These are phyloP conservation scores for Malania oleifera DNA, from an alignment of 164 flowering plant genomes.

Conservation along the genomic window DNA sequence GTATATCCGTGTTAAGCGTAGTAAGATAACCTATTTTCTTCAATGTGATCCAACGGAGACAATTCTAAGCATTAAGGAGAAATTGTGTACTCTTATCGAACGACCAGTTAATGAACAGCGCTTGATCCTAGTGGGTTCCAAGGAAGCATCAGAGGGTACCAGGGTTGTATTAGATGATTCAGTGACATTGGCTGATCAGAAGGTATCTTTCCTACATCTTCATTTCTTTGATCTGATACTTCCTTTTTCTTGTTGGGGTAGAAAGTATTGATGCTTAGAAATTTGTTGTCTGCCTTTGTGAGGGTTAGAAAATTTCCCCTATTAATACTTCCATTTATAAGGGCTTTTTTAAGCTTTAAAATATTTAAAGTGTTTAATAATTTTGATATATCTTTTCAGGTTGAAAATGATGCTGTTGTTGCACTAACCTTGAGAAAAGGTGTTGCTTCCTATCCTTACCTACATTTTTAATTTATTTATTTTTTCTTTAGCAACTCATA, in stretches of 20 bases:
- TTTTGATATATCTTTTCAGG: conserved; percentile 42
- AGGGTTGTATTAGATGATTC: conserved; percentile 71
- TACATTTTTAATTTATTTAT: not conserved
- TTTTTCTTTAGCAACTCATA: too few relatives aligned
- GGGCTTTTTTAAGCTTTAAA: not conserved
- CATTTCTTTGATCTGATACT: not conserved
- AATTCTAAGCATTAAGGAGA: conserved; percentile 70
- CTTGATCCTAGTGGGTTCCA: conserved; percentile 37
- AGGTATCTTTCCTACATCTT: conserved; percentile 31
- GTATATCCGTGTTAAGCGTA: conserved; percentile 91
- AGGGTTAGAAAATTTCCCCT: not conserved
- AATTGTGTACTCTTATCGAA: conserved; percentile 62
- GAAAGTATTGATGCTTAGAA: too few relatives aligned
- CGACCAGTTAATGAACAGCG: conserved; percentile 70
- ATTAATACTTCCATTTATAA: not conserved
- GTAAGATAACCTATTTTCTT: conserved; percentile 86
- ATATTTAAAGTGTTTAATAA: not conserved
- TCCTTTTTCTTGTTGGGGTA: not conserved
- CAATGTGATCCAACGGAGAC: conserved; percentile 90
- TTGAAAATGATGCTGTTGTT: conserved; percentile 93
- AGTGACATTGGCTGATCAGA: conserved; percentile 87
- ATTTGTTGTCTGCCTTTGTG: too few relatives aligned
- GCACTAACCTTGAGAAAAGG: conserved; percentile 91
- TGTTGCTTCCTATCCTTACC: conserved; percentile 14
- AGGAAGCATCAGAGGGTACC: conserved; percentile 13